Evolutionary conservation across 2,329 filamentous ascomycete species (phyloP).

Genomic region (Beauveria rudraprayagi): DNA sequence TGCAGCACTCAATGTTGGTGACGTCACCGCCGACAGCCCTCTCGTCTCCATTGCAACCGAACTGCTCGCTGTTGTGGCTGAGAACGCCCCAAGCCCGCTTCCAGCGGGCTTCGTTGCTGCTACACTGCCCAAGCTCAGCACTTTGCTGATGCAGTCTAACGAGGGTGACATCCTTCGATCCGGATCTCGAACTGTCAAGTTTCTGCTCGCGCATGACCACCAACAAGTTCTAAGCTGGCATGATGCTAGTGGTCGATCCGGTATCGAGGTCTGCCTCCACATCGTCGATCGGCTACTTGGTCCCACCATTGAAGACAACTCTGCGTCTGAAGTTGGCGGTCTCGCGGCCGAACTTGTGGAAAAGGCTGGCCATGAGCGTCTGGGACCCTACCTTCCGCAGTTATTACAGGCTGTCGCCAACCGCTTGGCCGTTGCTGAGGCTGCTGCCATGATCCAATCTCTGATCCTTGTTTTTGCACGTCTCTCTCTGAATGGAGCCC

Average conservation of each 20-base stretch:
- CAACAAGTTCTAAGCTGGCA: constrained; percentile 84
- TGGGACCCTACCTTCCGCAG: constrained; percentile 84
- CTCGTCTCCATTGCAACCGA: constrained; percentile 82
- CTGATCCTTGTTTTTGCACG: constrained; percentile 92
- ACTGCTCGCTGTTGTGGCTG: constrained; percentile 69
- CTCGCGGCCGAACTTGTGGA: constrained; percentile 92
- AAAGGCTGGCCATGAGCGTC: constrained; percentile 82
- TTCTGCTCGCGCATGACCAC: constrained; percentile 82
- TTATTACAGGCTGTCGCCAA: constrained; percentile 83
- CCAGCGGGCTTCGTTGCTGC: constrained; percentile 79
- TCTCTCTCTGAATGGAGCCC: constrained; percentile 73
- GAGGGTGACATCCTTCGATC: constrained; percentile 85
- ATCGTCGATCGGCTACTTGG: constrained; percentile 89
- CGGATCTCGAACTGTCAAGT: constrained; percentile 78
- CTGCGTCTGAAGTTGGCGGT: constrained; percentile 91
- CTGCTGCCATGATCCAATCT: constrained; percentile 89
- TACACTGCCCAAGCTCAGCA: constrained; percentile 78
- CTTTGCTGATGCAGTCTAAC: constrained; percentile 71
- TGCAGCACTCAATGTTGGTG: constrained; percentile 81
- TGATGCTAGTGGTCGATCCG: constrained; percentile 70
- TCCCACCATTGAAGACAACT: constrained; percentile 79
- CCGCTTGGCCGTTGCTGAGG: constrained; percentile 71
- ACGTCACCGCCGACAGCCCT: constrained; percentile 75
- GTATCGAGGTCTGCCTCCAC: constrained; percentile 79
- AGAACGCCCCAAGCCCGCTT: constrained; percentile 77